Conservation (phyloP, 192 early-diverging fungal species). For the Backusella macrospora region DNA sequence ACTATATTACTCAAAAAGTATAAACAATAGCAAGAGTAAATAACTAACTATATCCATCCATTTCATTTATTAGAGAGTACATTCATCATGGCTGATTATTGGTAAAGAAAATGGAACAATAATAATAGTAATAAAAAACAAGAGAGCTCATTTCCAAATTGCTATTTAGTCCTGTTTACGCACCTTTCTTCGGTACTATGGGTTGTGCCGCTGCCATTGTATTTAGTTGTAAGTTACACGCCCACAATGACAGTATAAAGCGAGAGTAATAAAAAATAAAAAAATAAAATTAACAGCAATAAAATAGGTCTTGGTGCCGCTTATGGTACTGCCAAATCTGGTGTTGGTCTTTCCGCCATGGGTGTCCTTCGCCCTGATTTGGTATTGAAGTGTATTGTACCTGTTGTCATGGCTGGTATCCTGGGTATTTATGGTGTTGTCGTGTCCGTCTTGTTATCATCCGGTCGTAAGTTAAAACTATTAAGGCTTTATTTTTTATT, state of each 20-base stretch:
- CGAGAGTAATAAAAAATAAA: background rate
- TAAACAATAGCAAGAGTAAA: background rate
- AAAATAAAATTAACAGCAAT: background rate
- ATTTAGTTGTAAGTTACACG: slow-evolving; percentile 75
- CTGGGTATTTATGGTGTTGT: slow-evolving; percentile 98
- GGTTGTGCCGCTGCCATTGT: slow-evolving; percentile 92
- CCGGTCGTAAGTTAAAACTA: slow-evolving; percentile 61
- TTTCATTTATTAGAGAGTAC: background rate
- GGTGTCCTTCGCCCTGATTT: slow-evolving; percentile 94
- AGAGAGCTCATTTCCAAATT: background rate
- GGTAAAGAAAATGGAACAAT: background rate
- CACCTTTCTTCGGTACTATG: slow-evolving; percentile 94
- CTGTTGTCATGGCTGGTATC: slow-evolving; percentile 99
- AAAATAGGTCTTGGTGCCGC: slow-evolving; percentile 87
- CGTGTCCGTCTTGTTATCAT: slow-evolving; percentile 88
- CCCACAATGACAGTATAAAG: background rate
- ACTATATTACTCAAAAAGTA: background rate
- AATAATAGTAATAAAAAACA: background rate
- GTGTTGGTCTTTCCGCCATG: slow-evolving; percentile 93
- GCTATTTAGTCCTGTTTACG: slow-evolving; percentile 76
- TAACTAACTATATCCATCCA: background rate
- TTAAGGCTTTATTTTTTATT: too few relatives aligned
- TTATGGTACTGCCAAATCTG: slow-evolving; percentile 97
- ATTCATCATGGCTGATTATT: slow-evolving; percentile 18
- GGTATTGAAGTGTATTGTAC: slow-evolving; percentile 87